phyloP scores from a whole-genome alignment of 805 yeast species.

The Metschnikowia gruessii region DNA sequence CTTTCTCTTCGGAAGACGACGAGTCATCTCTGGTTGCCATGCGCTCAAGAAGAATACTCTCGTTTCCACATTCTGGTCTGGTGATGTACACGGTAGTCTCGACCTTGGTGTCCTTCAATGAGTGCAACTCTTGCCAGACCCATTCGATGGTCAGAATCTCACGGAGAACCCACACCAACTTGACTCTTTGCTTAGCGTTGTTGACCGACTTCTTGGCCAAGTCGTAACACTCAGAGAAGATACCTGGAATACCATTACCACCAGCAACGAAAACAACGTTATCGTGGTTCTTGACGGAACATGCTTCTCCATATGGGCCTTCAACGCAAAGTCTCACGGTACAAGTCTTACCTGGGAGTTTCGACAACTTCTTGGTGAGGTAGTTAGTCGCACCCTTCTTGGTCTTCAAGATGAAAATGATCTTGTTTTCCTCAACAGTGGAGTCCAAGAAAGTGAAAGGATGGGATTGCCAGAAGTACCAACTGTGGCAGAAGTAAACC shows the following conservation, averaged over 20 bases:
- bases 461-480: slow-evolving; percentile 44
- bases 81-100: slow-evolving; percentile 18
- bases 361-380: slow-evolving; percentile 27
- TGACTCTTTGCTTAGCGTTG: slow-evolving; percentile 16
- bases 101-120: slow-evolving; percentile 12
- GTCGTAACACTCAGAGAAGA: slow-evolving; percentile 39
- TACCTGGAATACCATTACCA: slow-evolving; percentile 75
- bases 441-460: slow-evolving; percentile 37
- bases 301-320: slow-evolving; percentile 67
- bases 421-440: slow-evolving; percentile 17
- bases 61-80: slow-evolving; percentile 8
- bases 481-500: slow-evolving; percentile 33
- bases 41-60: slow-evolving; percentile 7
- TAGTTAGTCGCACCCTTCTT: slow-evolving; percentile 40
- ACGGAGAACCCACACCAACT: slow-evolving; percentile 19
- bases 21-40: slow-evolving; percentile 8
- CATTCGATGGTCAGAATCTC: slow-evolving; percentile 15
- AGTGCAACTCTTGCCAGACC: slow-evolving; percentile 16
- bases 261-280: slow-evolving; percentile 64
- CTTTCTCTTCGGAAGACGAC: slow-evolving; percentile 7
- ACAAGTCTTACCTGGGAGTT: slow-evolving; percentile 29
- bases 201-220: slow-evolving; percentile 23
- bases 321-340: slow-evolving; percentile 44
- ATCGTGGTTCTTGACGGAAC: slow-evolving; percentile 49
- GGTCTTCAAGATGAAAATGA: slow-evolving; percentile 34